phyloP scores from a whole-genome alignment of 116 monocot genomes.

The Iris pallida region DNA sequence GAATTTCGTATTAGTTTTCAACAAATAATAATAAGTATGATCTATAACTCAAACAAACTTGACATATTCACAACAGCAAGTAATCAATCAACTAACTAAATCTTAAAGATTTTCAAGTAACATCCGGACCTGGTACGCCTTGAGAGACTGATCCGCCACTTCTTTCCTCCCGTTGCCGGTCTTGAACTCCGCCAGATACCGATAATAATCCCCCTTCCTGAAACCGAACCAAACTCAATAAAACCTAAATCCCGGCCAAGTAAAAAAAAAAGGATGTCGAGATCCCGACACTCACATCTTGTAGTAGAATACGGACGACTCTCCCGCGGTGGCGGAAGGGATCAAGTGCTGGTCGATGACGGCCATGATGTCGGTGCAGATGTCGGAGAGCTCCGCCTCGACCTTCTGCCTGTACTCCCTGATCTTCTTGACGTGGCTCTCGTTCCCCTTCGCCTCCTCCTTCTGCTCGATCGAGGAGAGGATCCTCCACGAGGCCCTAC shows the following conservation, averaged over 20 bases:
- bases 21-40: too few species aligned
- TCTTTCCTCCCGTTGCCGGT: constrained; percentile 17
- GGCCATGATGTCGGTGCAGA: constrained; percentile 9
- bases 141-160: constrained; percentile 13
- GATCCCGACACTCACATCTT: constrained; percentile 8
- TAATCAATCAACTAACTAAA: too few species aligned
- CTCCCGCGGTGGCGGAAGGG: constrained; percentile 7
- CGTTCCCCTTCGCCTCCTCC: constrained; percentile 17
- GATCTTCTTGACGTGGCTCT: constrained; percentile 13
- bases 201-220: constrained; percentile 29
- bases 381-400: constrained; percentile 9
- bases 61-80: too few species aligned
- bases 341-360: constrained; percentile 12
- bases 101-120: too few species aligned
- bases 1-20: too few species aligned
- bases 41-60: too few species aligned
- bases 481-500: constrained; percentile 11
- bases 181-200: constrained; percentile 24
- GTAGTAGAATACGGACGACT: constrained; percentile 11
- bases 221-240: constrained; percentile 1
- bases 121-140: constrained; percentile 12
- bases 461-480: constrained; percentile 17
- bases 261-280: background rate
- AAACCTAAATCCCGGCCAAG: background rate
- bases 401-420: constrained; percentile 14